Percentiles rank a stretch among this genome's conserved stretches.
Conservation (phyloP, 2,329 filamentous ascomycete species). For the Botrytis elliptica region DNA sequence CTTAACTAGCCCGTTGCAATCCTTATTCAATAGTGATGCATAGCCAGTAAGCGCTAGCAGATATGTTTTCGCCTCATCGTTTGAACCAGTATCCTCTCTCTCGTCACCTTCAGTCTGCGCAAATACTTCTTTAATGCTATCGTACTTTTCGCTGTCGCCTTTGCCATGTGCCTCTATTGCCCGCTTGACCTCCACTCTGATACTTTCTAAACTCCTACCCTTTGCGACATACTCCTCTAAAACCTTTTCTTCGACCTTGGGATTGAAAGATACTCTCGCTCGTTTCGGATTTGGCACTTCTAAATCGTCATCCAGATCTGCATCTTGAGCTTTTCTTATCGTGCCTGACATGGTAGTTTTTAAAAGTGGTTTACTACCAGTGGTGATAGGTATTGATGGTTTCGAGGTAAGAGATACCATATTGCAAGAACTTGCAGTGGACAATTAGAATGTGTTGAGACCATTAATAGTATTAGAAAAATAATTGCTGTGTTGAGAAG, state of each 20-base stretch:
- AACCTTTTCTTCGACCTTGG: constrained; percentile 39
- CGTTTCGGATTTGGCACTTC: constrained; percentile 35
- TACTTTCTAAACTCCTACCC: constrained; percentile 32
- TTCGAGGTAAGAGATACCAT: constrained; percentile 18
- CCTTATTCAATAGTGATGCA: constrained; percentile 58
- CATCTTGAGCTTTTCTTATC: constrained; percentile 35
- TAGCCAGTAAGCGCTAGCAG: constrained; percentile 62
- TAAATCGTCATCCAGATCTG: constrained; percentile 32
- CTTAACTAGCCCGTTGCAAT: constrained; percentile 58
- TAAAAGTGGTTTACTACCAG: constrained; percentile 35
- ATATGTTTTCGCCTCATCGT: constrained; percentile 53
- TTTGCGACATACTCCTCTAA: constrained; percentile 34
- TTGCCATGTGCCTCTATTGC: constrained; percentile 54
- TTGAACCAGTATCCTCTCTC: constrained; percentile 29
- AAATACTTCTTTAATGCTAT: constrained; percentile 60
- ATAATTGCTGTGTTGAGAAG: not conserved
- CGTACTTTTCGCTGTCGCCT: constrained; percentile 60
- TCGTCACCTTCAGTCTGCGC: constrained; percentile 23
- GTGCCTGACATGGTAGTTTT: constrained; percentile 34
- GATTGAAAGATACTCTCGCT: constrained; percentile 38
- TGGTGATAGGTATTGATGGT: constrained; percentile 1
- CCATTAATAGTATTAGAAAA: constrained; percentile 15
- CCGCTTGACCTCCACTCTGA: constrained; percentile 38
- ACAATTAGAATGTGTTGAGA: not conserved
- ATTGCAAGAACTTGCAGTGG: constrained; percentile 11